Conservation (phyloP, 345 rosid species). For the Eucalyptus tenuipes region DNA sequence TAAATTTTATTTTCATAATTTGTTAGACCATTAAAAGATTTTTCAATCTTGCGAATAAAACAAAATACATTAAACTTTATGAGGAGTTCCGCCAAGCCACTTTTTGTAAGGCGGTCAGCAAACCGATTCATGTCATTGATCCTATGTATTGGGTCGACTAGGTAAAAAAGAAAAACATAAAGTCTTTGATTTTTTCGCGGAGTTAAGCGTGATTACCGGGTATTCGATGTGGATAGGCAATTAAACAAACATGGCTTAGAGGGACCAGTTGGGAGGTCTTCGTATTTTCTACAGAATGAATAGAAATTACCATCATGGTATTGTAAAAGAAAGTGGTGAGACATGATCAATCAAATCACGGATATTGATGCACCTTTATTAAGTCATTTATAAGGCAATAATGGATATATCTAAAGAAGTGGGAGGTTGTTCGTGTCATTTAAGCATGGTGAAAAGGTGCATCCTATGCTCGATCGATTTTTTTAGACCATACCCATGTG, state of each 20-base stretch:
- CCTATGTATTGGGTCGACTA: not conserved
- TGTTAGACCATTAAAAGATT: not conserved
- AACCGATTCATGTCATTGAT: not conserved
- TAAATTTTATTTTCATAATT: not conserved
- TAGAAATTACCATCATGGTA: not conserved
- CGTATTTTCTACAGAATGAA: not conserved
- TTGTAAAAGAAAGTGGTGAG: not conserved
- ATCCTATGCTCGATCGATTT: not conserved
- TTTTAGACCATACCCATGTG: not conserved
- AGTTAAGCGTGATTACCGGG: not conserved
- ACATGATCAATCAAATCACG: not conserved
- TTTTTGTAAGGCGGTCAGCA: not conserved
- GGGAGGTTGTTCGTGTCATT: not conserved
- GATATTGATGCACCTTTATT: not conserved
- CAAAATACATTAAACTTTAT: not conserved
- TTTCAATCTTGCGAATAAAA: not conserved
- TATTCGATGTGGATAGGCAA: not conserved
- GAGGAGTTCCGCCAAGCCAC: not conserved
- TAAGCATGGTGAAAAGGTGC: not conserved
- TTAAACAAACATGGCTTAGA: not conserved
- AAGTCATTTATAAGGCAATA: not conserved
- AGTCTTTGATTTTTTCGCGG: not conserved
- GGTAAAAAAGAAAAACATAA: not conserved
- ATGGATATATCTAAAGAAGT: not conserved
- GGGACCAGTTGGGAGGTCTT: not conserved